Evolutionary conservation across 495 filamentous ascomycete genomes (phyloP).

Genomic region (Xylaria scruposa): DNA sequence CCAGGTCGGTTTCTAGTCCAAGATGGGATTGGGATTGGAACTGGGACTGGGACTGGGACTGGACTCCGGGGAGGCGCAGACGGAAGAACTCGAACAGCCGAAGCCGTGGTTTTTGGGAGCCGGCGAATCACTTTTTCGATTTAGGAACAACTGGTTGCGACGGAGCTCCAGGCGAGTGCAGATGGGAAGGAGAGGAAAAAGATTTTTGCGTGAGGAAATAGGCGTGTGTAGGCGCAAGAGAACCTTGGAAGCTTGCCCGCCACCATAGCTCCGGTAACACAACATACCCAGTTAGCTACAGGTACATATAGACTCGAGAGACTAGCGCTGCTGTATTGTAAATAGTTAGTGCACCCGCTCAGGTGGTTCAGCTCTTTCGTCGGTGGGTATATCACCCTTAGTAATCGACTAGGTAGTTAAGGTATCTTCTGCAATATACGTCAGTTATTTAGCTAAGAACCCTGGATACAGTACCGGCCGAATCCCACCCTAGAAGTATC

Average conservation of each 20-base stretch:
- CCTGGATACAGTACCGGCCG: not conserved
- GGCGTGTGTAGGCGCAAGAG: not conserved
- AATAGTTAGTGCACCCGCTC: not conserved
- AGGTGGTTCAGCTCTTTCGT: slow-evolving; percentile 10
- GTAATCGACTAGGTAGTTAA: not conserved
- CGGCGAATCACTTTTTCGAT: slow-evolving; percentile 34
- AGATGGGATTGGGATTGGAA: not conserved
- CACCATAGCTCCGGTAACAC: too few species aligned
- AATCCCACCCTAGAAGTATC: not conserved
- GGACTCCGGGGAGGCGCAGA: slow-evolving; percentile 14
- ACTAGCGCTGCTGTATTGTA: not conserved
- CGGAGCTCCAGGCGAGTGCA: slow-evolving; percentile 28
- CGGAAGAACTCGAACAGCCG: slow-evolving; percentile 44
- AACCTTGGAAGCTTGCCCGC: too few species aligned
- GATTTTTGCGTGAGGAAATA: slow-evolving; percentile 38
- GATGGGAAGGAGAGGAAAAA: slow-evolving; percentile 45
- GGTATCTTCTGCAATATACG: not conserved
- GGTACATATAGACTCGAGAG: too few species aligned
- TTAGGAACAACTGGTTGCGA: slow-evolving; percentile 9
- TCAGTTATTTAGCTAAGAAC: not conserved
- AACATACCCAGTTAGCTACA: too few species aligned
- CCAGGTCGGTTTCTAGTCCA: not conserved
- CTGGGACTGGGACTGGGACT: not conserved
- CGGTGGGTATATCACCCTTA: not conserved
- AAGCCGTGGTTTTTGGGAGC: slow-evolving; percentile 28